Percentiles rank a stretch among this genome's conserved stretches.
Evolutionary conservation across 2,329 filamentous ascomycete genomes (phyloP).

Genomic region (Botrytis paeoniae): DNA sequence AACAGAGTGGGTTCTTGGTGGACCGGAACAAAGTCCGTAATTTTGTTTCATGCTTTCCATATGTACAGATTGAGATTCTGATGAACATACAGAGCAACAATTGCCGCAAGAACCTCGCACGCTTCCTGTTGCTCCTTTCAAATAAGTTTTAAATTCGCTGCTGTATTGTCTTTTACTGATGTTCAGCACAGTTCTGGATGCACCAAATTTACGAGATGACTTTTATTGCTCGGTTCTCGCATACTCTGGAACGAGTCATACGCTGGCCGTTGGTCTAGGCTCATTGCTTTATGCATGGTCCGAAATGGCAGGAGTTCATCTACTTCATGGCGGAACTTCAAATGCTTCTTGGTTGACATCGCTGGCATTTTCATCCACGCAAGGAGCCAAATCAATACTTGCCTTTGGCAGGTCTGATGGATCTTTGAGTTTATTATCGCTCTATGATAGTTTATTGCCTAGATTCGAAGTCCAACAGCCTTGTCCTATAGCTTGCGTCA

Average conservation of each 20-base stretch:
- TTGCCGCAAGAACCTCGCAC: conserved; percentile 40
- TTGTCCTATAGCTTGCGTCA: conserved; percentile 71
- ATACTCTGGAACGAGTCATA: conserved; percentile 71
- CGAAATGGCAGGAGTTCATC: conserved; percentile 65
- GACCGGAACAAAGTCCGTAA: conserved; percentile 28
- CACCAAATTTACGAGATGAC: conserved; percentile 84
- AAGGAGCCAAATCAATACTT: conserved; percentile 75
- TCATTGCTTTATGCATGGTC: conserved; percentile 86
- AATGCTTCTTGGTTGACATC: conserved; percentile 69
- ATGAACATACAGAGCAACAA: conserved; percentile 26
- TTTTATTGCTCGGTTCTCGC: conserved; percentile 93
- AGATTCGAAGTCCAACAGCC: conserved; percentile 75
- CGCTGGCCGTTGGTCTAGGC: conserved; percentile 79
- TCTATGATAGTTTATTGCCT: conserved; percentile 62
- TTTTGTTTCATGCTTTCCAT: neutral
- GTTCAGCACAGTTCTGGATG: conserved; percentile 71
- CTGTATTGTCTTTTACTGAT: conserved; percentile 36
- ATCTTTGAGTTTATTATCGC: conserved; percentile 72
- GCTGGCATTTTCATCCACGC: conserved; percentile 80
- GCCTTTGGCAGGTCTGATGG: conserved; percentile 81
- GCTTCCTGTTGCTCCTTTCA: conserved; percentile 73
- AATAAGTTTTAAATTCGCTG: conserved; percentile 47
- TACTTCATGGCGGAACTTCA: conserved; percentile 47
- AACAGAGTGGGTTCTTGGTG: conserved; percentile 33
- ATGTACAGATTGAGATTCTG: conserved; percentile 13